Base-by-base conservation (phyloP, 257 asterid species). In the Osmanthus fragrans region DNA sequence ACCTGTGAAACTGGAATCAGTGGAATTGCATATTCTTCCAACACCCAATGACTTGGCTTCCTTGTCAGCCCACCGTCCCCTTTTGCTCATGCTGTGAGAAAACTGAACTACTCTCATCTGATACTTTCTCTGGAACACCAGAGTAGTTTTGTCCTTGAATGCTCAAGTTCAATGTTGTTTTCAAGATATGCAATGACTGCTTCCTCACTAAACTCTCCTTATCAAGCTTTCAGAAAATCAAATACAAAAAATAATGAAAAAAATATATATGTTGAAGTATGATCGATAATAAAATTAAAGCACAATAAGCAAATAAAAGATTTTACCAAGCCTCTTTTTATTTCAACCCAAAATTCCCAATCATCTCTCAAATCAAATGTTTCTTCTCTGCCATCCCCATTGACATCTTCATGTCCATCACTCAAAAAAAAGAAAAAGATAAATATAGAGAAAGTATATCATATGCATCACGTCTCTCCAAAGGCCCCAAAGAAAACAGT, bases 1-100 rank as follows among this genome's bases (percentile, higher is more conserved):
- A 81, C 88, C 84, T 79, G 76, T 83, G 63, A 86, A 83, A 78
- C 71, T 80, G 69, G 76, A 71, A 58, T 82, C 95, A 65, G 73
- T 74, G 69, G 80, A 77, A 72, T 86, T 82, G 86, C 86, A 84
- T 80, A 86, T 33, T 82, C 72, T 90, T 71, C 97, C 98, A 36
- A 94, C 92, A 58, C 97, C 97, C 82, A 92, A 80, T 79, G 98
- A 90, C 88, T 86, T 87, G 67, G 97, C 98, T 86, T 94, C 98
- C 80, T 86, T 77, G 56, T 91, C 89, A 37, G 98, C 98, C 97
- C 97, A 94, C 87, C 93, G 85, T 78, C 88, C 92, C 88, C 80
- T 88, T 86, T 89, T 94, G 80, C 94, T 70, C 88, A 83, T 81
- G 76, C 60, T 82, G 75, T 37, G 70, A 79, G 89, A 82, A 82